A percentile compares a stretch with the other conserved stretches of the same genome.
phyloP scores from a whole-genome alignment of 202 grass and related monocot species.

The Zizania palustris region DNA sequence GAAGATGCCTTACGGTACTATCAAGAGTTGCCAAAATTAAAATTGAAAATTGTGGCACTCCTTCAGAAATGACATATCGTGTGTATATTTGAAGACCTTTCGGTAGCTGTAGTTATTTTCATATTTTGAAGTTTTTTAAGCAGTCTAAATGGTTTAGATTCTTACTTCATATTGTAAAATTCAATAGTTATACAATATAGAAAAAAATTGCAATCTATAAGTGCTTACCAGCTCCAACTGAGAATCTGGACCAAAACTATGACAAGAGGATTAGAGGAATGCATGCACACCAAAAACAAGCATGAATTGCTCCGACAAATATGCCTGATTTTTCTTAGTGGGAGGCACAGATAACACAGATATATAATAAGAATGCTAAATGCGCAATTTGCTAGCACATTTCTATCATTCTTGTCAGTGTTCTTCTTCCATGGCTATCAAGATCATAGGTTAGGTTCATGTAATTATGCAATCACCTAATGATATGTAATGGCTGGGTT shows the following conservation, averaged over 20 bases:
- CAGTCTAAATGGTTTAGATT: too few species aligned
- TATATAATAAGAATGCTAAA: not conserved
- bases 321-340: slow-evolving; percentile 20
- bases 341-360: not conserved
- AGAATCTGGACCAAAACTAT: too few species aligned
- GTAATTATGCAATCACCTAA: slow-evolving; percentile 45
- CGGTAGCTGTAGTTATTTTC: too few species aligned
- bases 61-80: not conserved
- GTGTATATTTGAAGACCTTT: not conserved
- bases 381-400: not conserved
- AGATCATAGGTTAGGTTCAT: slow-evolving; percentile 36
- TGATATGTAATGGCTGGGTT: slow-evolving; percentile 25
- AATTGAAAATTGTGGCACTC: too few species aligned
- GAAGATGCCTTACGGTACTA: too few species aligned
- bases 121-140: too few species aligned
- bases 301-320: slow-evolving; percentile 27
- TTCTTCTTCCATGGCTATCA: not conserved
- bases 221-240: too few species aligned
- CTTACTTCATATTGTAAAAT: too few species aligned
- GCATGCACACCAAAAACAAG: not conserved
- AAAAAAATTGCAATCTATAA: too few species aligned
- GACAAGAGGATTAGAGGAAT: not conserved
- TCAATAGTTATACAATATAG: too few species aligned
- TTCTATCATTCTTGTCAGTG: not conserved
- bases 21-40: too few species aligned